A percentile compares a stretch with the other conserved stretches of the same genome.
phyloP scores from a whole-genome alignment of 208 protist genomes.

The Leishmania tarentolae region DNA sequence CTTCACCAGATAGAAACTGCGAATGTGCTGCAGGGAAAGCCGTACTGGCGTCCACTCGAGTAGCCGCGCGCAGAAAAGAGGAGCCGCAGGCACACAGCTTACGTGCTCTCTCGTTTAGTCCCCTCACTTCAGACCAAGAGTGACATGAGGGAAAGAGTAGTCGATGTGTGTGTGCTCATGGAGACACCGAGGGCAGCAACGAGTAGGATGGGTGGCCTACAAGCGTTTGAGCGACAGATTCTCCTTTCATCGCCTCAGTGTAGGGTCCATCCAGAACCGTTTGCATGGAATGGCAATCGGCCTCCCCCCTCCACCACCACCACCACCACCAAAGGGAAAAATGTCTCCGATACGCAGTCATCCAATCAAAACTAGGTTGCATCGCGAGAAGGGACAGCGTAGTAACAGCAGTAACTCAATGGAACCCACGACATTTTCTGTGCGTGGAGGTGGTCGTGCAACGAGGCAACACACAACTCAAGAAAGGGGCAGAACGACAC shows the following conservation, averaged over 20 bases:
- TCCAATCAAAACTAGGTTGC: not conserved
- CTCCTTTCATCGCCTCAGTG: not conserved
- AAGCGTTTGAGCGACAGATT: not conserved
- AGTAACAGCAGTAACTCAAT: not conserved
- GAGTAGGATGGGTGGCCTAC: not conserved
- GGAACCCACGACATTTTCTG: not conserved
- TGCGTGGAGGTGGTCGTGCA: not conserved
- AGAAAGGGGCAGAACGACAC: not conserved
- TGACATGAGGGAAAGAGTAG: not conserved
- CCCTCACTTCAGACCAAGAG: not conserved
- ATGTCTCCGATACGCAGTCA: not conserved
- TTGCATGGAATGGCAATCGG: not conserved
- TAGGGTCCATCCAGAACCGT: not conserved
- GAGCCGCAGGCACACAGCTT: not conserved
- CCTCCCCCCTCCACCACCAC: not conserved
- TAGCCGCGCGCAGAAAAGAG: not conserved
- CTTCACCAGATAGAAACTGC: not conserved
- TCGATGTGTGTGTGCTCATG: not conserved
- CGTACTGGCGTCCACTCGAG: not conserved
- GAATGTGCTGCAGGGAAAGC: not conserved
- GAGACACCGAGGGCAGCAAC: not conserved
- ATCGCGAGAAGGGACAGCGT: not conserved
- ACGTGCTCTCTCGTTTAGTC: not conserved
- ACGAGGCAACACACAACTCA: not conserved
- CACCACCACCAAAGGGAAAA: not conserved